These are phyloP conservation scores for Aspergillus phoenicis DNA, from an alignment of 2,329 filamentous ascomycete genomes.

Conservation along the genomic window DNA sequence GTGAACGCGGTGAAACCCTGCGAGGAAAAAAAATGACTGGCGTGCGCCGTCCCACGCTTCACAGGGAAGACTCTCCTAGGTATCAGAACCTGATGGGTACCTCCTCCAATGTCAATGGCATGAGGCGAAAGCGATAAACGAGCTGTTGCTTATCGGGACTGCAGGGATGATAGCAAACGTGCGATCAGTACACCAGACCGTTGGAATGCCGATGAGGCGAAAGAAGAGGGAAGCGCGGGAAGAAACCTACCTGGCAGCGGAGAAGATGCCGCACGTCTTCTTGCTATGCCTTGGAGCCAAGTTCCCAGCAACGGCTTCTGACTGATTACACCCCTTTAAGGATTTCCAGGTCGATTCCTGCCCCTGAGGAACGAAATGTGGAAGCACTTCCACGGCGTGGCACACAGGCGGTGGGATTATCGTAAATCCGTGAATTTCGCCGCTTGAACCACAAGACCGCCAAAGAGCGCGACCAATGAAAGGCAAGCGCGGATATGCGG, in stretches of 20 bases:
- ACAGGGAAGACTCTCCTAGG: neutral
- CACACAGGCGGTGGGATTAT: constrained; percentile 14
- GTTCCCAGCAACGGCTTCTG: constrained; percentile 1
- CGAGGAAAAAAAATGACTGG: neutral
- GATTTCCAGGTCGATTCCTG: neutral
- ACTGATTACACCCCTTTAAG: constrained; percentile 4
- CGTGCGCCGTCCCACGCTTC: neutral
- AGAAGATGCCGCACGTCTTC: neutral
- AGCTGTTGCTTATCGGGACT: constrained; percentile 12
- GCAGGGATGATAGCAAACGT: neutral
- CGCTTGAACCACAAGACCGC: constrained; percentile 13
- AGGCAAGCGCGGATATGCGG: constrained; percentile 4
- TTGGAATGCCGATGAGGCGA: neutral
- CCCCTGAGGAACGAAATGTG: constrained; percentile 18
- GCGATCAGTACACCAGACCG: constrained; percentile 1
- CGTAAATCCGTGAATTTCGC: constrained; percentile 19
- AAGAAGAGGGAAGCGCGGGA: neutral
- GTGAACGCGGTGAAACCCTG: constrained; percentile 27
- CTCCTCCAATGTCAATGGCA: constrained; percentile 14
- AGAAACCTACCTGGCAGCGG: constrained; percentile 7
- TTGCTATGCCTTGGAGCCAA: neutral
- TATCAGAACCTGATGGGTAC: neutral
- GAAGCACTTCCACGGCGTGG: constrained; percentile 15
- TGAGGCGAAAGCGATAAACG: constrained; percentile 8
- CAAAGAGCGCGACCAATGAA: constrained; percentile 5